Evolutionary conservation across 177 flowering plant species (phyloP).

Genomic region (Vitis hybrid): DNA sequence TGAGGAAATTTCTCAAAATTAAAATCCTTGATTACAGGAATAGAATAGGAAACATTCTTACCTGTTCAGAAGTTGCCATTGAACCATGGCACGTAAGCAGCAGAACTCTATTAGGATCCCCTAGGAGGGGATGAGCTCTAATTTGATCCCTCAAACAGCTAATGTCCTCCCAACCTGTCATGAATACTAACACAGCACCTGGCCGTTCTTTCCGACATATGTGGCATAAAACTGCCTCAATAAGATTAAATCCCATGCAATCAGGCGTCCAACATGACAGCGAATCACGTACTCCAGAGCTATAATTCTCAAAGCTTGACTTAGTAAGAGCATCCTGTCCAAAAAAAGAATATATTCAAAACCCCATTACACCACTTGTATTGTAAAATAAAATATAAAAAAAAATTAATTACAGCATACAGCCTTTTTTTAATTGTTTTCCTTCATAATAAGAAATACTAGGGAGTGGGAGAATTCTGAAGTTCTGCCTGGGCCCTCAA

Average conservation of each 20-base stretch:
- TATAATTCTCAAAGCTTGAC: constrained; percentile 80
- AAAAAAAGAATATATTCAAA: constrained; percentile 14
- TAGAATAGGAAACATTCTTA: constrained; percentile 12
- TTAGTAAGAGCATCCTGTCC: constrained; percentile 79
- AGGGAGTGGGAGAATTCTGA: too few species aligned
- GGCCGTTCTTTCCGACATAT: constrained; percentile 94
- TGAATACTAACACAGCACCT: constrained; percentile 94
- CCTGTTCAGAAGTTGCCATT: constrained; percentile 99
- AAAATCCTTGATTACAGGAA: background rate
- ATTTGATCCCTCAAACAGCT: constrained; percentile 89
- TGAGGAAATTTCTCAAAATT: background rate
- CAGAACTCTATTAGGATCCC: constrained; percentile 95
- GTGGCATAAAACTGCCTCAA: constrained; percentile 95
- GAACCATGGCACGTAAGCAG: constrained; percentile 97
- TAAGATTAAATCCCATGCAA: constrained; percentile 92
- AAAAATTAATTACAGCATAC: background rate
- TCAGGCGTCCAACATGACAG: constrained; percentile 89
- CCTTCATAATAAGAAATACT: too few species aligned
- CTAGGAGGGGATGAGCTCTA: constrained; percentile 94
- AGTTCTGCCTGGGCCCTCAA: too few species aligned
- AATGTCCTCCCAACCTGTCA: constrained; percentile 99
- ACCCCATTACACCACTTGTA: constrained; percentile 1
- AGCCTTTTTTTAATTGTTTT: background rate
- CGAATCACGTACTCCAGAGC: constrained; percentile 87
- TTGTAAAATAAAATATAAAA: background rate